A percentile compares a stretch with the other conserved stretches of the same genome.
phyloP scores from a whole-genome alignment of 257 asterid species.

The Primulina huaijiensis region DNA sequence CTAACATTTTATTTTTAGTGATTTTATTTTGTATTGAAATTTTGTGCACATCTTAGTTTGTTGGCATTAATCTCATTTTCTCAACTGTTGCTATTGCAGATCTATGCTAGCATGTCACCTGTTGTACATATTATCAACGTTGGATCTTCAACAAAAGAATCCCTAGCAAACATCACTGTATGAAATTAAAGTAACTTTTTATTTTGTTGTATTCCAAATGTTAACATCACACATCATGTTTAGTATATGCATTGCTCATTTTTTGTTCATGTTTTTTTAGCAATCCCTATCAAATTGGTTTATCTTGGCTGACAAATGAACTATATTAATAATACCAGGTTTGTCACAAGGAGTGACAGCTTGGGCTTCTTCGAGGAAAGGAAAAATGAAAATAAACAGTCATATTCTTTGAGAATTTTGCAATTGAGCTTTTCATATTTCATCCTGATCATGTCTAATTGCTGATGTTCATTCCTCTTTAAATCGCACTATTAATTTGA shows the following conservation, averaged over 20 bases:
- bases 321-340: no score
- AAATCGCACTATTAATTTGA: neutral
- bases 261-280: neutral
- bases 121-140: constrained; percentile 57
- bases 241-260: neutral
- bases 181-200: constrained; percentile 26
- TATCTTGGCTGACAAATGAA: no score
- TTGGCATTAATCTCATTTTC: constrained; percentile 10
- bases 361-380: no score
- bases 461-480: neutral
- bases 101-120: constrained; percentile 83
- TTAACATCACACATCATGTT: neutral
- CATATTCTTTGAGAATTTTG: no score
- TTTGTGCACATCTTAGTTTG: constrained; percentile 7
- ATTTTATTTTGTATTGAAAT: constrained; percentile 4
- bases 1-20: neutral
- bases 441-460: no score
- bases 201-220: constrained; percentile 9
- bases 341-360: no score
- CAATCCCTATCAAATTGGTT: no score
- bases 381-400: no score
- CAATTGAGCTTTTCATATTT: no score
- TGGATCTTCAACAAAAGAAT: constrained; percentile 59
- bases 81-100: constrained; percentile 42
- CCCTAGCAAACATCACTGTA: constrained; percentile 81